Evolutionary conservation across 441 rosid genomes (phyloP).

Genomic region (Pelargonium australe): DNA sequence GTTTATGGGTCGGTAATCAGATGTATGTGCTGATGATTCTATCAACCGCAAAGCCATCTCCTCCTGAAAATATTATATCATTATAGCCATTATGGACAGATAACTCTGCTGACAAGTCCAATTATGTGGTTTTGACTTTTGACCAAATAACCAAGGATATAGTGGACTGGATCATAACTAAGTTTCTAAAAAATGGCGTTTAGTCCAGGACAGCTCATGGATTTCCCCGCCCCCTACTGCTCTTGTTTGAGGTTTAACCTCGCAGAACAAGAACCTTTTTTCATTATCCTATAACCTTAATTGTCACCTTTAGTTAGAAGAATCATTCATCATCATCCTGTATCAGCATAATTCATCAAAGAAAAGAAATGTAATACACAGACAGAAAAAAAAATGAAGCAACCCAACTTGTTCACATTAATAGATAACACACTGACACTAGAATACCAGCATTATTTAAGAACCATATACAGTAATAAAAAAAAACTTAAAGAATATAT

Average conservation of each 20-base stretch:
- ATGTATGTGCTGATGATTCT: slow-evolving; percentile 49
- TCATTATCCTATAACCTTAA: neutral
- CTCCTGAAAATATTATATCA: slow-evolving; percentile 43
- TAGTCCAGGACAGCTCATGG: neutral
- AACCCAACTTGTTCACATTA: neutral
- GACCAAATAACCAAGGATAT: neutral
- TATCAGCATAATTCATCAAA: neutral
- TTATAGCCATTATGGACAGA: neutral
- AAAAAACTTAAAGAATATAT: neutral
- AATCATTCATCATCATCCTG: neutral
- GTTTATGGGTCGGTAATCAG: slow-evolving; percentile 76
- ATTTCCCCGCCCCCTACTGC: too few relatives aligned
- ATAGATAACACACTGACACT: neutral
- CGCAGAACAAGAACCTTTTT: neutral
- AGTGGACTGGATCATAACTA: neutral
- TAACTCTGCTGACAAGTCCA: neutral
- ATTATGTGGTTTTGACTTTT: neutral
- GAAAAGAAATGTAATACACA: neutral
- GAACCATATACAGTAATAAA: neutral
- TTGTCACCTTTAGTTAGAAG: neutral
- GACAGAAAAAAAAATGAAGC: neutral
- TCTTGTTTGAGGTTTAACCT: neutral
- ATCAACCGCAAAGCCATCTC: slow-evolving; percentile 76
- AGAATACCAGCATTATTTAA: neutral
- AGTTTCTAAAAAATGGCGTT: neutral